A percentile compares a stretch with the other conserved stretches of the same genome.
Evolutionary conservation across 179 eudicot genomes (phyloP).

Genomic region (Spergularia azorica): DNA sequence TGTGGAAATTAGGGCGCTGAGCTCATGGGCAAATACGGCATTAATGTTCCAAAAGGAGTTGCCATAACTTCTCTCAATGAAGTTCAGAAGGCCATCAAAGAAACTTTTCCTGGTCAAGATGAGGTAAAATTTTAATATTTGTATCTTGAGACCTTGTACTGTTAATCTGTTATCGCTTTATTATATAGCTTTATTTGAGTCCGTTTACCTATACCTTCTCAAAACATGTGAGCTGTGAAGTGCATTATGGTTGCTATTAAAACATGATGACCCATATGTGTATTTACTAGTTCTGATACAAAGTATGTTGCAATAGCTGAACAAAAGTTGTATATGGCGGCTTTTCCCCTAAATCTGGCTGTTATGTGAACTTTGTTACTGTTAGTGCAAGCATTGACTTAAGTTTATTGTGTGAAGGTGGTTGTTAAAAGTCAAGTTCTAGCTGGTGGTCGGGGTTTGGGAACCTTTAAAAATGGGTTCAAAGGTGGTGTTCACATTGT

Average conservation of each 20-base stretch:
- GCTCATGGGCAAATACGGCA: conserved; percentile 79
- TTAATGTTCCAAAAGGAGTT: conserved; percentile 91
- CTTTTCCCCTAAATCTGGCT: background rate
- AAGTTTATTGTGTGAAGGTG: conserved; percentile 48
- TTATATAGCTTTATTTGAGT: background rate
- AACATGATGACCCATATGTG: background rate
- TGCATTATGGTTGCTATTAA: background rate
- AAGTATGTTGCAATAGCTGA: background rate
- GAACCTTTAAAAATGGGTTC: conserved; percentile 82
- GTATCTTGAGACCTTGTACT: background rate
- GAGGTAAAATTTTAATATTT: conserved; percentile 53
- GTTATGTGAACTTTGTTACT: background rate
- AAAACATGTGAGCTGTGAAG: background rate
- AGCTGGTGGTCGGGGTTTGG: conserved; percentile 98
- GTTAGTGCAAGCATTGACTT: background rate
- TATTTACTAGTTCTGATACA: background rate
- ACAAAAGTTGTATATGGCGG: background rate
- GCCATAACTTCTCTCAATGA: conserved; percentile 71
- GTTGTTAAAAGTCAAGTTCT: conserved; percentile 96
- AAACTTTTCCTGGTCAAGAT: conserved; percentile 60
- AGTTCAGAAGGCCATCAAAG: conserved; percentile 59
- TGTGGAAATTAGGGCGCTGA: conserved; percentile 74
- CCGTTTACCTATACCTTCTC: background rate
- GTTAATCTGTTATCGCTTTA: background rate
- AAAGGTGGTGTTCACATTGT: conserved; percentile 97